Evolutionary conservation across 2,329 filamentous ascomycete species (phyloP), one percentile per base, ranked within the genome.

Genomic region (Phialophora tarda): DNA sequence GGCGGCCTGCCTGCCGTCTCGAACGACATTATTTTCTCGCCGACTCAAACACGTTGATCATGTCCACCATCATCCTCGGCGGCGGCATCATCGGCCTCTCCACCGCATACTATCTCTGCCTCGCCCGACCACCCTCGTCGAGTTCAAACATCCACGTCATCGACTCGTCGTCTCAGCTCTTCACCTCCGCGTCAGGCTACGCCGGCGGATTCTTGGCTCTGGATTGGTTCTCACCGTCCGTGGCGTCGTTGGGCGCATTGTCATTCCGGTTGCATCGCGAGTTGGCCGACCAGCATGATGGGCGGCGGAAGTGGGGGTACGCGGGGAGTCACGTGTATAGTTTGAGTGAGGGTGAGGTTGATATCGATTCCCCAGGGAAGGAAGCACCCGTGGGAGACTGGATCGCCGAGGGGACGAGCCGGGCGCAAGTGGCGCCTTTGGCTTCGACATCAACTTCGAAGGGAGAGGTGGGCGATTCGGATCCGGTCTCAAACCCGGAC

Each of bases 131-230:
- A 5, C 14, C 17, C 6, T n/a, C 75, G 12, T 54, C 77, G 78
- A 62, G 79, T 79, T 74, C 80, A 34, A 44, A 50, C 17, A 86
- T 89, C 60, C 84, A 87, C 68, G 77, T 89, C 24, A 69, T 89
- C 47, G 87, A 89, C 72, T 80, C 84, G 5, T 84, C 84, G 4
- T 76, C 82, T 0, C 75, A 86, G 68, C 82, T 93, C 34, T 92
- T 93, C 77, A 84, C 86, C 11, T 91, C 88, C 32, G 90, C 91
- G 0, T 93, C 89, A 1, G 90, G 91, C 0, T 88, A 86, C 70
- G 89, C 90, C 0, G 91, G 84, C 21, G 91, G 91, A 0, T 94
- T 93, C 73, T 74, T 93, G 8, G 90, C 90, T 0, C 82, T 82
- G 38, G 89, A 93, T 75, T 93, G 90, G 90, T 91, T 91, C 72